These are phyloP conservation scores for Ceratocystis cubensis DNA, from an alignment of 2,329 filamentous ascomycete genomes.

Conservation along the genomic window DNA sequence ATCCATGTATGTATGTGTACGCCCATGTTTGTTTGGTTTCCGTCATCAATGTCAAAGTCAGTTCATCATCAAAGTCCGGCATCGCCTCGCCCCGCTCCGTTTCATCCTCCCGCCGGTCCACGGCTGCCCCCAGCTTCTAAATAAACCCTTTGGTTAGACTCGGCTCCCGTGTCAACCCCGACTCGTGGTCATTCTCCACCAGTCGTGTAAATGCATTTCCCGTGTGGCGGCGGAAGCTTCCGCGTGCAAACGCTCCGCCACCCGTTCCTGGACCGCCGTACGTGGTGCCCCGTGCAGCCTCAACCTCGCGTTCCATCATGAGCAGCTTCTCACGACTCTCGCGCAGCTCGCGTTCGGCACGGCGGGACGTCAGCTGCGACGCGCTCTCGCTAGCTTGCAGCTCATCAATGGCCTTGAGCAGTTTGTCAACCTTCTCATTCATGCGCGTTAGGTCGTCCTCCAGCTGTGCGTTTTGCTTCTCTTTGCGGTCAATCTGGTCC, in stretches of 20 bases:
- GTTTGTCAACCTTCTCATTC: conserved; percentile 80
- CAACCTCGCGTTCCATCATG: conserved; percentile 76
- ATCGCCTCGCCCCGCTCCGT: background rate
- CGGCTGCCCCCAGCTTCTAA: conserved; percentile 28
- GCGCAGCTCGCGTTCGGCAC: conserved; percentile 77
- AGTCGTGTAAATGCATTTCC: conserved; percentile 28
- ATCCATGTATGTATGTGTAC: background rate
- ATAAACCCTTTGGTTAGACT: conserved; percentile 72
- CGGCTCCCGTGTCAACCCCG: conserved; percentile 48
- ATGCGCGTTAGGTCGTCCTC: conserved; percentile 73
- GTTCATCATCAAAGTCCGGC: background rate
- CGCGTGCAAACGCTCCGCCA: conserved; percentile 29
- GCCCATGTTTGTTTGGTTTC: background rate
- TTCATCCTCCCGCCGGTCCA: background rate
- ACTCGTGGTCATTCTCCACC: conserved; percentile 35
- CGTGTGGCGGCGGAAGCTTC: conserved; percentile 36
- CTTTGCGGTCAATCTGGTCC: conserved; percentile 80
- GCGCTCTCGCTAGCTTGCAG: conserved; percentile 77
- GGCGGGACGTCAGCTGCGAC: conserved; percentile 66
- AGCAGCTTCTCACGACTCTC: conserved; percentile 76
- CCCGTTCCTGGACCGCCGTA: conserved; percentile 27
- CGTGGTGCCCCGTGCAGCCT: conserved; percentile 54
- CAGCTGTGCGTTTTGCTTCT: conserved; percentile 71
- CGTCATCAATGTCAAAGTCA: background rate
- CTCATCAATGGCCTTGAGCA: conserved; percentile 85